Conservation (phyloP, 805 yeast genomes). For the Diddensiella caesifluorescens region DNA sequence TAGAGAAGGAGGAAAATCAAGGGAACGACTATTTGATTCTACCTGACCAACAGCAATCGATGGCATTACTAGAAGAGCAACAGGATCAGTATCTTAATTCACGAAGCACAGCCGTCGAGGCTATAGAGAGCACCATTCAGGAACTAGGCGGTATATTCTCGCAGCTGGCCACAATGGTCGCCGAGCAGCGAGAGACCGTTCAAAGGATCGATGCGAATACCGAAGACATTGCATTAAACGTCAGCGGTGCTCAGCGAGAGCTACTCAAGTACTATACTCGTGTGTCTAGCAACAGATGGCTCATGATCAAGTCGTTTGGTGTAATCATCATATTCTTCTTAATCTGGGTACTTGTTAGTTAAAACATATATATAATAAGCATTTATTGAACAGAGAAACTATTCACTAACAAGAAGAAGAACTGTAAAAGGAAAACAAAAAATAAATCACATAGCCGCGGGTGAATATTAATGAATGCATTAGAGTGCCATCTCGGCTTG, state of each 20-base stretch:
- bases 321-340: slow-evolving; percentile 54
- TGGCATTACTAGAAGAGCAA: slow-evolving; percentile 81
- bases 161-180: slow-evolving; percentile 95
- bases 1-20: slow-evolving; percentile 20
- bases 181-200: slow-evolving; percentile 93
- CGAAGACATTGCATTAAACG: slow-evolving; percentile 85
- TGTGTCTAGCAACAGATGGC: slow-evolving; percentile 87
- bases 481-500: slow-evolving; percentile 42
- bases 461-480: not conserved
- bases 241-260: slow-evolving; percentile 91
- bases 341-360: slow-evolving; percentile 11
- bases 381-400: not conserved
- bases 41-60: slow-evolving; percentile 81
- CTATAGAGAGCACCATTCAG: slow-evolving; percentile 93
- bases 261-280: slow-evolving; percentile 82
- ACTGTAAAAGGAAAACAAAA: not conserved
- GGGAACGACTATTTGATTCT: slow-evolving; percentile 51
- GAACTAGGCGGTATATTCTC: slow-evolving; percentile 93
- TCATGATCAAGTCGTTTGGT: slow-evolving; percentile 84
- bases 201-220: slow-evolving; percentile 94
- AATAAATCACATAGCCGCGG: not conserved
- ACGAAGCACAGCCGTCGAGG: slow-evolving; percentile 85
- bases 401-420: not conserved
- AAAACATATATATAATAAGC: not conserved
- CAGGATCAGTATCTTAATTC: slow-evolving; percentile 69